These are phyloP conservation scores for Gynostemma pentaphyllum DNA, from an alignment of 306 rosid genomes.

Conservation along the genomic window DNA sequence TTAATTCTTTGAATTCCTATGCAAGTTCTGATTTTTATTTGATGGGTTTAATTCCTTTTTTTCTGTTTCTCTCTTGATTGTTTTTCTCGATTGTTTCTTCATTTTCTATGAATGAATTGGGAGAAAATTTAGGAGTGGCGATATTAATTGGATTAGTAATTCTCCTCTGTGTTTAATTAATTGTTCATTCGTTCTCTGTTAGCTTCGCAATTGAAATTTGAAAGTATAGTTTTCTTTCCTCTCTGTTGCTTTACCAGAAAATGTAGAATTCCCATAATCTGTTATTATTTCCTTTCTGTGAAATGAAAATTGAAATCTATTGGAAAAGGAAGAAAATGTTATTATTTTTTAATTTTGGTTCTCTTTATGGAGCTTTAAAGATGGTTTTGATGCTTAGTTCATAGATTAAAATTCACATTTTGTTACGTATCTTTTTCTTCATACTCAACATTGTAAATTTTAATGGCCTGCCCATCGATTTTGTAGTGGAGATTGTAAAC, in stretches of 20 bases:
- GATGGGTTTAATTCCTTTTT: neutral
- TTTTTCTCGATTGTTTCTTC: neutral
- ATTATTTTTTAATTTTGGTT: neutral
- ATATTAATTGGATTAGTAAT: neutral
- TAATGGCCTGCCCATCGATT: neutral
- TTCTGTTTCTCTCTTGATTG: neutral
- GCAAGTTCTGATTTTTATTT: conserved; percentile 1
- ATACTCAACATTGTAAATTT: neutral
- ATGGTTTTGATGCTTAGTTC: neutral
- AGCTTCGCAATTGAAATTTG: too few relatives aligned
- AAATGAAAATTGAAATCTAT: neutral
- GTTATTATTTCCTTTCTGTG: neutral
- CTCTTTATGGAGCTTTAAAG: neutral
- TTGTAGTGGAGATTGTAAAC: neutral
- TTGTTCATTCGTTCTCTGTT: neutral
- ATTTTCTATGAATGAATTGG: neutral
- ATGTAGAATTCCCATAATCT: neutral
- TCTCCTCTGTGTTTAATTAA: neutral
- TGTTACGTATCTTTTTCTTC: neutral
- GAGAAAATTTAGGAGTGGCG: neutral
- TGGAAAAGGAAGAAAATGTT: neutral
- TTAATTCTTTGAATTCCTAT: neutral
- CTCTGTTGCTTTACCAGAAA: neutral
- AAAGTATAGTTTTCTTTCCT: neutral
- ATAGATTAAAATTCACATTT: neutral